Conservation (phyloP, 352 stramenopile species). For the Phytopythium boreale region DNA sequence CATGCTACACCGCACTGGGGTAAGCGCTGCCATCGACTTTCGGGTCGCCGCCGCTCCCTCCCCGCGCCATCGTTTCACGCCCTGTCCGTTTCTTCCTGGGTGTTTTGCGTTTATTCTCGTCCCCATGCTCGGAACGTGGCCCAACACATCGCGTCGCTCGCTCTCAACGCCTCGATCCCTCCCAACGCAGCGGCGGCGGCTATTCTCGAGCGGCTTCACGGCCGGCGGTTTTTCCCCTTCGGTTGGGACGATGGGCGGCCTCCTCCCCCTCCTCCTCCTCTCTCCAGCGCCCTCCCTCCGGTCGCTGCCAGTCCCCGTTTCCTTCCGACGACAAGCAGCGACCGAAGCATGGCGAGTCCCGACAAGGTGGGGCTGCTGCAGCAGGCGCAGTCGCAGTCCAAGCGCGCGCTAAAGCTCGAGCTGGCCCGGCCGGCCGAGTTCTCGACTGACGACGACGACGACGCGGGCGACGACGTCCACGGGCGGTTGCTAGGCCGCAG, state of each 20-base stretch:
- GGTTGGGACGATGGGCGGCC: neutral
- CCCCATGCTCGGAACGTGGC: too few species aligned
- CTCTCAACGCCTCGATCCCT: too few species aligned
- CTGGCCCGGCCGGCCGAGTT: slow-evolving; percentile 1
- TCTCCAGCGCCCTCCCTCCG: neutral
- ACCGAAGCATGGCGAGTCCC: neutral
- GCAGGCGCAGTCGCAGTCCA: slow-evolving; percentile 2
- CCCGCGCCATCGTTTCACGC: neutral
- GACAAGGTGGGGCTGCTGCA: slow-evolving; percentile 2
- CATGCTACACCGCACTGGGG: too few species aligned
- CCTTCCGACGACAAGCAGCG: neutral
- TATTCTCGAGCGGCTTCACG: neutral
- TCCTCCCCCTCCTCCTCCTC: neutral
- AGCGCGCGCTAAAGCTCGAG: slow-evolving; percentile 9
- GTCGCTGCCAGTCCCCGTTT: neutral
- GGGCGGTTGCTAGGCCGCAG: slow-evolving; percentile 9
- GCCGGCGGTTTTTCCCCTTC: neutral
- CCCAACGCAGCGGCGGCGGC: too few species aligned
- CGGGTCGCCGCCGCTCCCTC: neutral
- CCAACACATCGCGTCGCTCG: too few species aligned
- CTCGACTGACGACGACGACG: slow-evolving; percentile 27
- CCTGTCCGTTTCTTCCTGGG: neutral
- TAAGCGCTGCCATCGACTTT: too few species aligned
- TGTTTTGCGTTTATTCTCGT: too few species aligned
- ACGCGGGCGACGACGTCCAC: slow-evolving; percentile 27